Conservation (phyloP, 2,329 filamentous ascomycete genomes). For the Phyllosticta capitalensis region DNA sequence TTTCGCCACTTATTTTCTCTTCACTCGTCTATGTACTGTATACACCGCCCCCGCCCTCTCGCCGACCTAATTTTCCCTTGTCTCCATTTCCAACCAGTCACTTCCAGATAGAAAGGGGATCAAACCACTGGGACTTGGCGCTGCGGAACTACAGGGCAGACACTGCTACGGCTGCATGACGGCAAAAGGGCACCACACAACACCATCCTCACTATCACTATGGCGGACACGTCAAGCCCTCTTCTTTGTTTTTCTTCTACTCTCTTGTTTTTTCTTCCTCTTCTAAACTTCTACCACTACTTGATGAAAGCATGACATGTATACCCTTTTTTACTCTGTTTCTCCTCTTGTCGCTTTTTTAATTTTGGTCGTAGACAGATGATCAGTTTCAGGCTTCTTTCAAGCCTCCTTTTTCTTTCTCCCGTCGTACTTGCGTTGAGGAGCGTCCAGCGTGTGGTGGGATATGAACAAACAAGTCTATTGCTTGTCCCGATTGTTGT, state of each 20-base stretch:
- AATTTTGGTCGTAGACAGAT: not conserved
- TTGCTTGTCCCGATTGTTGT: too few species aligned
- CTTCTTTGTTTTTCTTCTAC: not conserved
- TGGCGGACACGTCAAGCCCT: too few species aligned
- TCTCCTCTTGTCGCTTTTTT: not conserved
- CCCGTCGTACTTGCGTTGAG: too few species aligned
- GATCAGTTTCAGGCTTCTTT: too few species aligned
- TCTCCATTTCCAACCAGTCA: not conserved
- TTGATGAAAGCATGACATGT: not conserved
- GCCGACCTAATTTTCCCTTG: not conserved
- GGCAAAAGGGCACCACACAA: not conserved
- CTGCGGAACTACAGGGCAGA: not conserved
- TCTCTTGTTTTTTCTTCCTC: not conserved
- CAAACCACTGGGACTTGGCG: not conserved
- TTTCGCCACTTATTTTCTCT: not conserved
- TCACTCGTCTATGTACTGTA: not conserved
- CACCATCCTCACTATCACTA: too few species aligned
- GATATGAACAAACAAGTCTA: too few species aligned
- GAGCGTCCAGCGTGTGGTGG: too few species aligned
- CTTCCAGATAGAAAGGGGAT: not conserved
- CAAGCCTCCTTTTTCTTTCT: too few species aligned
- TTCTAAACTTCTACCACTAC: not conserved
- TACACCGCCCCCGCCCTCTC: not conserved
- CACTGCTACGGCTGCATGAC: not conserved
- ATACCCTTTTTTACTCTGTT: not conserved